phyloP scores from a whole-genome alignment of 208 protist genomes.

The Leishmania major region DNA sequence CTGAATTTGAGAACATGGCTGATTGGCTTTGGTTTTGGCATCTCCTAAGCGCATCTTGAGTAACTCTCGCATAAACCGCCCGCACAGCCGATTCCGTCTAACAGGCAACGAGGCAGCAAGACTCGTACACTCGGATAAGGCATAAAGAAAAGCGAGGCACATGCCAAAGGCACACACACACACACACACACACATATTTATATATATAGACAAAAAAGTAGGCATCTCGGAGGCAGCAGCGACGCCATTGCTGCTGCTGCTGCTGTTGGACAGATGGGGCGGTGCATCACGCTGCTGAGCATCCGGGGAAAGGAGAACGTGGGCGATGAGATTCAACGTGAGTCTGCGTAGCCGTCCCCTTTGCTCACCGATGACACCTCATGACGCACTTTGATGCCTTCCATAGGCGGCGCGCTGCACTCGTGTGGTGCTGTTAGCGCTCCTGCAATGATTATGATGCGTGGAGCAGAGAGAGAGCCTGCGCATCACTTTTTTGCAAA shows the following conservation, averaged over 20 bases:
- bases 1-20: neutral
- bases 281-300: neutral
- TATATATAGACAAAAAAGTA: neutral
- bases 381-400: neutral
- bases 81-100: neutral
- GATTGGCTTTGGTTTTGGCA: neutral
- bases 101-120: neutral
- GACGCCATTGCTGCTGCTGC: neutral
- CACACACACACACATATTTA: neutral
- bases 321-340: neutral
- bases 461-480: neutral
- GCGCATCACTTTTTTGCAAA: no score
- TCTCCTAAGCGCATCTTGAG: neutral
- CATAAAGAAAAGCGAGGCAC: slow-evolving; percentile 4
- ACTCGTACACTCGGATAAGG: slow-evolving; percentile 7
- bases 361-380: neutral
- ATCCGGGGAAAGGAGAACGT: neutral
- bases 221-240: neutral
- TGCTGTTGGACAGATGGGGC: neutral
- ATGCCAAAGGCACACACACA: neutral
- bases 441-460: neutral
- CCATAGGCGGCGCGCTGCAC: neutral
- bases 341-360: neutral
- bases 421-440: neutral
- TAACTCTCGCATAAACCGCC: neutral